Base-by-base conservation (phyloP, 2,329 filamentous ascomycete species). In the Fusarium sp. region DNA sequence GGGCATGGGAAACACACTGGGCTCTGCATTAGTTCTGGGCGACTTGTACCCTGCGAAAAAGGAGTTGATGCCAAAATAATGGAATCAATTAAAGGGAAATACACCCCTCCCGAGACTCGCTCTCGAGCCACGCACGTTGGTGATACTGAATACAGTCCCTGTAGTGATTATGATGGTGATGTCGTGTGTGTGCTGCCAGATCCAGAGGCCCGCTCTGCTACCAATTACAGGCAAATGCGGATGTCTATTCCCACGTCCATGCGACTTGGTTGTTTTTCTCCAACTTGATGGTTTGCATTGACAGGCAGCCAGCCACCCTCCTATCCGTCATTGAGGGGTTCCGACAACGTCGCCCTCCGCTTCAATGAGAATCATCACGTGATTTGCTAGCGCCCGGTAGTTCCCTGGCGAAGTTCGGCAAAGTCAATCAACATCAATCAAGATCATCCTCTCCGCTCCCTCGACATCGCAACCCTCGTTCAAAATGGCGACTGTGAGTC, bases 401-500 rank as follows among this genome's bases (percentile, higher is more conserved):
- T 76, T 76, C 73, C 78, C 78, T 77, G 76, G 77, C 70, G 74
- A 77, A 72, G 77, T 82, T 83, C 81, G 81, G 84, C 80, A 82
- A 81, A 83, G 81, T 81, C 78, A 79, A 78, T 79, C 82, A 82
- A 80, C 80, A 81, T 67, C 81, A 78, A 79, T 74, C 75, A 84
- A 81, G 79, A 84, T 85, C 82, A 82, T 82, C 75, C 81, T 84
- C 83, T 83, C 81, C 82, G 84, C 83, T 84, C 82, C 78, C 79
- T 77, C 61, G 76, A 82, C 77, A 82, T 79, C 78, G 77, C 79
- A 80, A 81, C 78, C 82, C 78, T 85, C 78, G 80, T 78, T 83
- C 85, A 90, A 85, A 86, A 91, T 91, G 90, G 89, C 89, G 82
- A 86, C 88, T 87, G 90, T 92, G 89, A 87, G 89, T 90, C 48